These are phyloP conservation scores for Sodiomyces alkalinus DNA, from an alignment of 2,329 filamentous ascomycete species.

Conservation along the genomic window DNA sequence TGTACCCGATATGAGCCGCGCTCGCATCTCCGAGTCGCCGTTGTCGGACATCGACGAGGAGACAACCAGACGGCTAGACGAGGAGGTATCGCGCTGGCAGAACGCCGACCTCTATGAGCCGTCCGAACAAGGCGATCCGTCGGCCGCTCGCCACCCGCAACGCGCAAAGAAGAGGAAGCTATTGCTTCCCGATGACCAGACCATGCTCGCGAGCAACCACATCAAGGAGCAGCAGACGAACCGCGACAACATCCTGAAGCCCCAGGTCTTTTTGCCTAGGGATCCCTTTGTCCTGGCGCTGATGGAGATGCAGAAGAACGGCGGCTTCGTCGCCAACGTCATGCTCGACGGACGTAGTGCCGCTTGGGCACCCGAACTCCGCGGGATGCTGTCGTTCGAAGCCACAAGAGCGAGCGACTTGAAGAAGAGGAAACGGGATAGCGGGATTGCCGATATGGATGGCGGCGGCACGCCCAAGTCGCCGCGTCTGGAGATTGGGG, in stretches of 20 bases:
- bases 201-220: slow-evolving; percentile 57
- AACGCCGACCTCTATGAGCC: slow-evolving; percentile 47
- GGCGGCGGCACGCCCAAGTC: slow-evolving; percentile 44
- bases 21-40: slow-evolving; percentile 53
- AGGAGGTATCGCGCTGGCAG: slow-evolving; percentile 35
- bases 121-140: slow-evolving; percentile 38
- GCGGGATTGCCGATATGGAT: slow-evolving; percentile 67
- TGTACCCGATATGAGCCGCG: slow-evolving; percentile 32
- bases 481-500: slow-evolving; percentile 52
- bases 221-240: slow-evolving; percentile 81
- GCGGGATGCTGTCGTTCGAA: slow-evolving; percentile 81
- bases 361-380: slow-evolving; percentile 82
- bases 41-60: slow-evolving; percentile 52
- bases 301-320: slow-evolving; percentile 82
- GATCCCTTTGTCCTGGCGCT: slow-evolving; percentile 78
- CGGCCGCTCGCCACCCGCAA: slow-evolving; percentile 52
- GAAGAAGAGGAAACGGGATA: slow-evolving; percentile 87
- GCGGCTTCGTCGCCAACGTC: slow-evolving; percentile 77
- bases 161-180: slow-evolving; percentile 64
- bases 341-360: slow-evolving; percentile 66
- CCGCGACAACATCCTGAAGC: slow-evolving; percentile 72
- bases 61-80: slow-evolving; percentile 24
- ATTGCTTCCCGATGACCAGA: slow-evolving; percentile 67
- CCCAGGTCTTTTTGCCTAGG: slow-evolving; percentile 67
- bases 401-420: slow-evolving; percentile 63